phyloP scores from a whole-genome alignment of 2,329 filamentous ascomycete species.

The Dothistroma septosporum region DNA sequence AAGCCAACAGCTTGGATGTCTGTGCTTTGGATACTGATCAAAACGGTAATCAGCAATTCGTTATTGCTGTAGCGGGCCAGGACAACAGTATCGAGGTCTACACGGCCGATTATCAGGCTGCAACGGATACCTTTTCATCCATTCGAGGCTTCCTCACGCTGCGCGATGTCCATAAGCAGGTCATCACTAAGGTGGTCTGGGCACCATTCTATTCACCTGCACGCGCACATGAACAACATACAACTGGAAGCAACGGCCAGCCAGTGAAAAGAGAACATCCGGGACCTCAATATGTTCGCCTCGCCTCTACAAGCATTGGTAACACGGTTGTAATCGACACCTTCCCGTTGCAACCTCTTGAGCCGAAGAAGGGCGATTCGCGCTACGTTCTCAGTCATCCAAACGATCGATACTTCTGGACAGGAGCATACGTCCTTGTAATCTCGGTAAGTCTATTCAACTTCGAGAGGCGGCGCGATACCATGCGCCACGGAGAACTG shows the following conservation, averaged over 20 bases:
- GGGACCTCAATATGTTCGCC: slow-evolving; percentile 61
- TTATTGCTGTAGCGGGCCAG: slow-evolving; percentile 74
- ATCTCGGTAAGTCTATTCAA: not conserved
- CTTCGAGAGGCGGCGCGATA: not conserved
- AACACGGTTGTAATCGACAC: slow-evolving; percentile 77
- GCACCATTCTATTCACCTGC: slow-evolving; percentile 43
- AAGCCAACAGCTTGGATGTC: slow-evolving; percentile 74
- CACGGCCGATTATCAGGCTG: slow-evolving; percentile 66
- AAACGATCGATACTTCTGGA: slow-evolving; percentile 50
- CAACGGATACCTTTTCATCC: slow-evolving; percentile 43
- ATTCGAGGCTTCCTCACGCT: slow-evolving; percentile 51
- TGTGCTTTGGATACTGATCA: slow-evolving; percentile 59
- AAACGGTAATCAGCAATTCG: slow-evolving; percentile 67
- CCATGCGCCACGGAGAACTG: not conserved
- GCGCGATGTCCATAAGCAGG: slow-evolving; percentile 53
- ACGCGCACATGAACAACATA: slow-evolving; percentile 23
- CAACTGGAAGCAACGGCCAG: slow-evolving; percentile 24
- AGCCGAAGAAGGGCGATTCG: slow-evolving; percentile 46
- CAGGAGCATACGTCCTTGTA: slow-evolving; percentile 54
- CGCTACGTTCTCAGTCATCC: slow-evolving; percentile 66
- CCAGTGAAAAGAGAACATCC: slow-evolving; percentile 24
- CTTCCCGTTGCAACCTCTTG: slow-evolving; percentile 59
- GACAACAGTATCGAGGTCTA: slow-evolving; percentile 74
- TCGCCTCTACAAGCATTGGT: slow-evolving; percentile 76
- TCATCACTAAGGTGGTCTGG: slow-evolving; percentile 54